phyloP scores from a whole-genome alignment of 225 moss, liverwort and hornwort genomes.

The Sphagnum tenellum region DNA sequence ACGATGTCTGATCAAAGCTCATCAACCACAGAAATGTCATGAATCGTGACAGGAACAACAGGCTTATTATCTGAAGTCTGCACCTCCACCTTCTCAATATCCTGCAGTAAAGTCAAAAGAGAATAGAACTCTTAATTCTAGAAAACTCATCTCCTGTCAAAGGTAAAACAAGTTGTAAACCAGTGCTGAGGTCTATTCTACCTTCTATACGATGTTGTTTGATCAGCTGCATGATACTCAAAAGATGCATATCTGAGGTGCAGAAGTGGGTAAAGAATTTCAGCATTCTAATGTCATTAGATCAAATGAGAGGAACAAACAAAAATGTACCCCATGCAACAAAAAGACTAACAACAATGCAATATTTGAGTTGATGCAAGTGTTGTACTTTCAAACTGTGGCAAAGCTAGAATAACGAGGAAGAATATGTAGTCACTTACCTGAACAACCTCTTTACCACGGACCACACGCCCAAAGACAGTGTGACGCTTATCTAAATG shows the following conservation, averaged over 20 bases:
- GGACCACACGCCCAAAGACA: conserved; percentile 60
- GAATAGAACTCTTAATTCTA: too few relatives aligned
- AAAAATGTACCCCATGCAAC: not conserved
- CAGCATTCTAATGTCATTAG: too few relatives aligned
- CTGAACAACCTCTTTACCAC: conserved; percentile 47
- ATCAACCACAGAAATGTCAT: conserved; percentile 24
- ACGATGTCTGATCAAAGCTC: conserved; percentile 16
- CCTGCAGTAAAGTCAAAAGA: conserved; percentile 15
- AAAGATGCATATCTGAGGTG: too few relatives aligned
- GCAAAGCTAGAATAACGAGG: not conserved
- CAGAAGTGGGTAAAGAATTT: too few relatives aligned
- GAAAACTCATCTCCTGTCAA: too few relatives aligned
- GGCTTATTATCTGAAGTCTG: conserved; percentile 30
- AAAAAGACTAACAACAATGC: not conserved
- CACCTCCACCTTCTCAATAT: conserved; percentile 53
- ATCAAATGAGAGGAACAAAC: too few relatives aligned
- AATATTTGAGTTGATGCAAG: not conserved
- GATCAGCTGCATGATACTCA: too few relatives aligned
- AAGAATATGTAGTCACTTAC: conserved; percentile 12
- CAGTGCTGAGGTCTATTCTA: too few relatives aligned
- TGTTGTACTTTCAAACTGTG: not conserved
- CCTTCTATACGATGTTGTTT: too few relatives aligned
- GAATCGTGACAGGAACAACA: conserved; percentile 29
- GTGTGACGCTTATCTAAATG: conserved; percentile 54
- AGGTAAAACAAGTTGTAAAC: too few relatives aligned